Base-by-base conservation (phyloP, 2,329 filamentous ascomycete species). In the Nakataea oryzae region DNA sequence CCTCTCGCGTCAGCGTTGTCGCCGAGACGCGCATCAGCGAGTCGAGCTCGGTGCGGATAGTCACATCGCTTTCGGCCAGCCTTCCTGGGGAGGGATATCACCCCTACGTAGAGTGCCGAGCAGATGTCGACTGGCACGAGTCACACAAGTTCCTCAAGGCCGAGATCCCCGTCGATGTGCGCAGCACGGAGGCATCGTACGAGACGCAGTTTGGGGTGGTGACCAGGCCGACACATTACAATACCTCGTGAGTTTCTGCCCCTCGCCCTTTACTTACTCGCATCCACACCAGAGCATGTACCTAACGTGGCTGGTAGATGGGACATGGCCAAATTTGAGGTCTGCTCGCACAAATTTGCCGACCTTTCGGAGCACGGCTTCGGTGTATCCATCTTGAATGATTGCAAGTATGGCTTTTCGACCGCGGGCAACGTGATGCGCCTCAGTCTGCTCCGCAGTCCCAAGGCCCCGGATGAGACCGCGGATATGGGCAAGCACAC, bases 391-490 rank as follows among this genome's bases (percentile, higher is more conserved):
- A 90, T 97, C 65, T 82, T 97, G 63, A 97, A 97, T 71, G 93
- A 97, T 74, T 91, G 87, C 77, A 97, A 97, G 74, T 97, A 96
- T 71, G 93, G 93, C 24, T 97, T 97, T 71, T 93, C 93, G 27
- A 96, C 92, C 17, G 86, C 84, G 58, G 93, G 93, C 56, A 95
- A 89, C 71, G 74, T 92, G 62, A 97, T 97, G 93, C 86, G 93
- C 5, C 80, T 97, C 12, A 93, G 88, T 17, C 81, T 97, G 26
- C 82, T 97, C 24, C 87, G 93, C 54, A 87, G 92, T 7, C 90
- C 93, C 27, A 97, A 97, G 73, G 93, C 93, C 0, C 93, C 93
- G 0, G 93, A 97, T 73, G 92, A 86, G 7, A 88, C 96, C 69
- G 93, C 93, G 54, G 93, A 97, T 72, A 97, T 97, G 92, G 93